Conservation (phyloP, 164 flowering plant species). For the Nymphaea thermarum region DNA sequence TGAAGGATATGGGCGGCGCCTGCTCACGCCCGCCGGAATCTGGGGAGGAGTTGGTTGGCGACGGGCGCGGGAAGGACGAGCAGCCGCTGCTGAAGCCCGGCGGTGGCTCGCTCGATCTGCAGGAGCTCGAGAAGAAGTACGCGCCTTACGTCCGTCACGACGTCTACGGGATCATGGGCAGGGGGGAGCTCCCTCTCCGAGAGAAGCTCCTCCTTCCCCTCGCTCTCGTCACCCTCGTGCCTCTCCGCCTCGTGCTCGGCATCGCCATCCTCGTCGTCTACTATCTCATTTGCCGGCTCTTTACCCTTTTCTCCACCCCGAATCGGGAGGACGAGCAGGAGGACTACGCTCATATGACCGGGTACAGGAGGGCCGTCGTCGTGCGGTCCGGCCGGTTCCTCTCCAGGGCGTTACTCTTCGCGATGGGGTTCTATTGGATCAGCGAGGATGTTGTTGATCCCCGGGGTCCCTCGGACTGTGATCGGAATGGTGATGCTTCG, state of each 20-base stretch:
- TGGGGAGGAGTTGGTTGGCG: slow-evolving; percentile 8
- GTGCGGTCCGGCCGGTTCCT: slow-evolving; percentile 21
- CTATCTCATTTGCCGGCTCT: slow-evolving; percentile 26
- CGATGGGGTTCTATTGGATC: slow-evolving; percentile 27
- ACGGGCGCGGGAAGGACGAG: slow-evolving; percentile 31
- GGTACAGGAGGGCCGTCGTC: slow-evolving; percentile 27
- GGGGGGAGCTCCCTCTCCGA: slow-evolving; percentile 48
- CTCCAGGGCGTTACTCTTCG: slow-evolving; percentile 21
- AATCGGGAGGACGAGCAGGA: slow-evolving; percentile 24
- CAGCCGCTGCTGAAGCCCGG: slow-evolving; percentile 39
- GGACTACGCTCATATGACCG: slow-evolving; percentile 72
- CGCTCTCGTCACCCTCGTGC: slow-evolving; percentile 57
- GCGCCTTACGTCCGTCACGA: slow-evolving; percentile 74
- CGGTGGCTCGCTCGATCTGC: slow-evolving; percentile 4
- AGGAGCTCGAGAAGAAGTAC: slow-evolving; percentile 69
- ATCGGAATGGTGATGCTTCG: background rate
- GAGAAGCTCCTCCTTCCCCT: slow-evolving; percentile 59
- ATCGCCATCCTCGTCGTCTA: slow-evolving; percentile 23
- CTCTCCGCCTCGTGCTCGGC: slow-evolving; percentile 43
- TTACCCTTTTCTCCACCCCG: slow-evolving; percentile 44
- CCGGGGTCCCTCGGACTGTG: background rate
- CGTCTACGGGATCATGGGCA: slow-evolving; percentile 84
- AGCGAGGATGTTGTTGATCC: slow-evolving; percentile 1
- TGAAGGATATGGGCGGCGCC: background rate
- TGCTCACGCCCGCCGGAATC: background rate